Evolutionary conservation across 148 eudicot genomes (phyloP), one percentile per base, ranked within the genome.

Genomic region (Amaranthus palmeri): DNA sequence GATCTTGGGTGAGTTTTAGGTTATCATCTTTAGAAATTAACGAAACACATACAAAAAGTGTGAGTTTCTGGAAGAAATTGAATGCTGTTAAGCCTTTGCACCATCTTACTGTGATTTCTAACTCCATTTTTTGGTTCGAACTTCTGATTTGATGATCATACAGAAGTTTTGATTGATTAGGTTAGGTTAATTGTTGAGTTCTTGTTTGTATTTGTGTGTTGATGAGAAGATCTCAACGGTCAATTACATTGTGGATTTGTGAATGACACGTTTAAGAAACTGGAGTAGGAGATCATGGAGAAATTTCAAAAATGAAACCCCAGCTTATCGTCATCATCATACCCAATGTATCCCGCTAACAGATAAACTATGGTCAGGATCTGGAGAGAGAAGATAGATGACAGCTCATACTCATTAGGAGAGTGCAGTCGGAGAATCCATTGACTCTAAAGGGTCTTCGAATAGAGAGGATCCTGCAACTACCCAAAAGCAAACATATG

Each of bases 11-110:
- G 7, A 83, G 77, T 36, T 70, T 25, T 10, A 74, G 6, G 3
- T 51, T 58, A 0, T 70, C n/a, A 15, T 73, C 68, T 71, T 74
- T 76, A 52, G 64, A n/a, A 61, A 60, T 36, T 64, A 85, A 69
- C 5, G 81, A 85, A 10, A 60, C 83, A 9, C 56, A 17, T 8
- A 81, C 78, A 43, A 81, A 81, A 17, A 85, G 49, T 61, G 77
- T 17, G 2, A 85, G 85, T 58, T 83, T 85, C 54, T 85, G 86
- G 80, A 85, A 85, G 79, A 81, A 83, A 74, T 85, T 85, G 78
- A 85, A 85, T 15, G 86, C 54, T 72, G 79, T 58, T 57, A 85
- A 54, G 43, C 77, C 83, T 77, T 79, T 74, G 47, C 86, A 81
- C 43, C 75, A 72, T 58, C 83, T 64, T 54, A 76, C 61, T 69